Evolutionary conservation across 805 yeast genomes (phyloP).

Genomic region (Metschnikowia peoriensis): DNA sequence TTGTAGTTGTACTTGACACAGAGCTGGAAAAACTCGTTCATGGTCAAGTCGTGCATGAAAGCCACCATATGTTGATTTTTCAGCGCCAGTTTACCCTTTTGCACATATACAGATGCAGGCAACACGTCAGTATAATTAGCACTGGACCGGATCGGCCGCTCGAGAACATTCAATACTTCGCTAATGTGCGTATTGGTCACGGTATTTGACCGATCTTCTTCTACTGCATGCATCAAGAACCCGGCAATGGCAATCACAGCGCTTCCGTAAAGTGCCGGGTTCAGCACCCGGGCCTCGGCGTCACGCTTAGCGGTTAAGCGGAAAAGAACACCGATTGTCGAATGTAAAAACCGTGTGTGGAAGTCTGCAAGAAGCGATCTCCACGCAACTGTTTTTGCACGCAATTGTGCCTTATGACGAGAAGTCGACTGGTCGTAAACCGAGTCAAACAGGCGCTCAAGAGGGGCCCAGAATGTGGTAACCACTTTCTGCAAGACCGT

Average conservation of each 20-base stretch:
- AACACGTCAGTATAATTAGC: constrained; percentile 34
- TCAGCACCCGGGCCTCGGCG: constrained; percentile 58
- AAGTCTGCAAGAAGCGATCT: constrained; percentile 7
- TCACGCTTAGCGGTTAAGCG: constrained; percentile 46
- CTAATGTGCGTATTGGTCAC: constrained; percentile 53
- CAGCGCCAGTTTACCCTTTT: constrained; percentile 13
- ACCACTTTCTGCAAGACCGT: neutral
- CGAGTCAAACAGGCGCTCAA: neutral
- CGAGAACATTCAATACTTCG: constrained; percentile 58
- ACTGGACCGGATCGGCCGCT: constrained; percentile 51
- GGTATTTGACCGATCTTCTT: constrained; percentile 58
- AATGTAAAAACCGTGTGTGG: constrained; percentile 26
- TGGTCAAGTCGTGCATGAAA: constrained; percentile 60
- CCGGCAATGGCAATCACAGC: constrained; percentile 61
- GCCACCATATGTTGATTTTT: constrained; percentile 44
- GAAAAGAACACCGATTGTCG: constrained; percentile 37
- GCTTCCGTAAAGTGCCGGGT: constrained; percentile 58
- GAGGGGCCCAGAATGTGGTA: constrained; percentile 1
- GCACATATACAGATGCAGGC: constrained; percentile 48
- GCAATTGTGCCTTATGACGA: constrained; percentile 3
- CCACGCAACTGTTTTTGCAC: neutral
- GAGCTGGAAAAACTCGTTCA: constrained; percentile 62
- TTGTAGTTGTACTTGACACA: constrained; percentile 62
- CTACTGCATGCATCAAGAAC: constrained; percentile 56
- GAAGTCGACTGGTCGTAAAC: constrained; percentile 1